Evolutionary conservation across 2,329 filamentous ascomycete species (phyloP), one percentile per base, ranked within the genome.

Genomic region (Periconia macrospinosa): DNA sequence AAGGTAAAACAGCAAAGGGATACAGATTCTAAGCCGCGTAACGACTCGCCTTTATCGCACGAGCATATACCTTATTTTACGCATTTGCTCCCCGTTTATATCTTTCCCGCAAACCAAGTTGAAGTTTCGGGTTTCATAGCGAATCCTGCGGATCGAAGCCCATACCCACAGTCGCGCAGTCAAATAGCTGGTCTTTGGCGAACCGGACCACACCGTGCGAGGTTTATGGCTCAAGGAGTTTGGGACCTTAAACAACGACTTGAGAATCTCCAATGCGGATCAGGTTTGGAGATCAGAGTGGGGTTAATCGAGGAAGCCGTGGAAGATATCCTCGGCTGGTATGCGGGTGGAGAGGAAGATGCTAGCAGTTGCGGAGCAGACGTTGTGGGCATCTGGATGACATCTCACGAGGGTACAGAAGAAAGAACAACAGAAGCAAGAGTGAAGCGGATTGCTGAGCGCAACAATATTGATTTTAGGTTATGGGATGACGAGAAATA

Each of bases 401-500:
- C 86, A 0, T 79, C 79, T 6, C 88, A 92, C 53, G 84, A 89
- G 50, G 85, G 86, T 0, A 79, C 79, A 2, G 90, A 93, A 61
- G 90, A 93, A 68, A 80, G 82, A 53, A 71, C 75, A 5, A 88
- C 92, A 50, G 86, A 91, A 61, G 71, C 76, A 19, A 76, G 75
- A 0, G 77, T 90, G 1, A 77, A 79, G 27, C 67, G 75, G 0
- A 66, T 84, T 0, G 86, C 88, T 51, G 72, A 80, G 19, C 69
- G 79, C 13, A 73, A 79, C 2, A 78, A 77, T 0, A 76, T 86
- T 3, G 79, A 84, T 1, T 90, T 91, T 68, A 83, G 83, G 67
- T 54, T 86, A 1, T 92, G 86, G 84, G 71, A 74, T 0, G 89
- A 93, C 62, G 89, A 92, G 71, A 93, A 92, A 68, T 92, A 90